A percentile compares a stretch with the other conserved stretches of the same genome.
These are phyloP conservation scores for Globisporangium splendens DNA, from an alignment of 352 stramenopile species.

Conservation along the genomic window DNA sequence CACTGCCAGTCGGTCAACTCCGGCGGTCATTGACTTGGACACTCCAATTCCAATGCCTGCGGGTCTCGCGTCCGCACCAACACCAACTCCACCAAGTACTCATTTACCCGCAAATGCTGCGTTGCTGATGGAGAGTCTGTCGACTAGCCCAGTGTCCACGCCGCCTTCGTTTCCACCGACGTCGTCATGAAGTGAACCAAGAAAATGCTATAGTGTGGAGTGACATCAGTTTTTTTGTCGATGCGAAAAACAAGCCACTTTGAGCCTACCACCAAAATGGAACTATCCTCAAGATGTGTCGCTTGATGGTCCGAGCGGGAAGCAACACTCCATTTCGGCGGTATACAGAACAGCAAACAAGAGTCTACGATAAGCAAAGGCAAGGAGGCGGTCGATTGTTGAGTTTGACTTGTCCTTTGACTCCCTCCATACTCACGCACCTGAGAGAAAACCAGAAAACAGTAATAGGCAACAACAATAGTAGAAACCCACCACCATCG, in stretches of 20 bases:
- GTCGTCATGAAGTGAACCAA: conserved; percentile 1
- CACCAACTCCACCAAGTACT: conserved; percentile 12
- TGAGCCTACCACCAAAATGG: too few relatives aligned
- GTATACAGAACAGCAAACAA: too few relatives aligned
- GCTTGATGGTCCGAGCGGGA: too few relatives aligned
- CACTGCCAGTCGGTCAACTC: conserved; percentile 25
- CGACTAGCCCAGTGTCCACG: conserved; percentile 16
- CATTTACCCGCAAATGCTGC: neutral
- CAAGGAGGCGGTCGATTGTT: too few relatives aligned
- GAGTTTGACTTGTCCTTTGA: too few relatives aligned
- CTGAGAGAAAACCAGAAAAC: too few relatives aligned
- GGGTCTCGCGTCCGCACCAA: conserved; percentile 20
- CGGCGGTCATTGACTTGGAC: conserved; percentile 41
- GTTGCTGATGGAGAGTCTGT: conserved; percentile 22
- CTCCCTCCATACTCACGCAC: too few relatives aligned
- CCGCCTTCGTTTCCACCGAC: conserved; percentile 11
- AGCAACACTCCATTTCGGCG: too few relatives aligned
- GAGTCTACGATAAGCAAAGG: too few relatives aligned
- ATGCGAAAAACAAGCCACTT: neutral
- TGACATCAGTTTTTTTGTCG: neutral
- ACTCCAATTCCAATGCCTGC: conserved; percentile 48
- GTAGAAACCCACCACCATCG: neutral
- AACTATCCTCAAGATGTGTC: too few relatives aligned
- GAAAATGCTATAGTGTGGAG: too few relatives aligned
- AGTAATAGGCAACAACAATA: neutral